Percentiles rank a stretch among this genome's conserved stretches.
Evolutionary conservation across 177 flowering plant species (phyloP).

Genomic region (Vitis hybrid): DNA sequence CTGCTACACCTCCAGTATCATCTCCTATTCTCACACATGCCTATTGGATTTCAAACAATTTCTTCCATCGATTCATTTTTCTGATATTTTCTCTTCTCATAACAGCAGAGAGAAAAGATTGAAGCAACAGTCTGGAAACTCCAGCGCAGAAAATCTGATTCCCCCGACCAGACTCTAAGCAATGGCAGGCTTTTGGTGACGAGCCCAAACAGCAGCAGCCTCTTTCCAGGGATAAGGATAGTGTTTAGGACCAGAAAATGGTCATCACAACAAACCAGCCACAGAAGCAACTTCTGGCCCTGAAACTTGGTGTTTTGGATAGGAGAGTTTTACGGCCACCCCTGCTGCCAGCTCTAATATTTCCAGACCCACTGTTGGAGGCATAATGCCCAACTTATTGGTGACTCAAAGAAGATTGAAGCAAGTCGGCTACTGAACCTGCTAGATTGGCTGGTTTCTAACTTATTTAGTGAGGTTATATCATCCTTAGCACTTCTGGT

Average conservation of each 20-base stretch:
- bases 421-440: no score
- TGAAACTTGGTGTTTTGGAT: conserved; percentile 10
- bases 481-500: no score
- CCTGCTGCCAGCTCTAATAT: conserved; percentile 44
- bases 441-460: no score
- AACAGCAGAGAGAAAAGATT: conserved; percentile 46
- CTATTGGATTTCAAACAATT: no score
- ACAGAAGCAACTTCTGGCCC: conserved; percentile 28
- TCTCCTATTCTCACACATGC: neutral
- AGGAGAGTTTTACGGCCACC: conserved; percentile 68
- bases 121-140: conserved; percentile 62
- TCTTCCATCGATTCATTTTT: neutral
- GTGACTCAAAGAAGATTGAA: conserved; percentile 39
- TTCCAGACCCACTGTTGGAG: conserved; percentile 31
- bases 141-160: conserved; percentile 44
- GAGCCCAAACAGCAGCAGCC: conserved; percentile 33
- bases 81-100: neutral
- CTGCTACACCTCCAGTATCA: conserved; percentile 37
- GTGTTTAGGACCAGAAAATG: conserved; percentile 61
- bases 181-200: conserved; percentile 68
- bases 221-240: conserved; percentile 17
- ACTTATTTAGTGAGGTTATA: no score
- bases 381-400: conserved; percentile 41
- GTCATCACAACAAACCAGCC: conserved; percentile 42
- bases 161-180: conserved; percentile 44